These are phyloP conservation scores for Pisolithus tinctorius DNA, from an alignment of 768 basidiomycete genomes.

Conservation along the genomic window DNA sequence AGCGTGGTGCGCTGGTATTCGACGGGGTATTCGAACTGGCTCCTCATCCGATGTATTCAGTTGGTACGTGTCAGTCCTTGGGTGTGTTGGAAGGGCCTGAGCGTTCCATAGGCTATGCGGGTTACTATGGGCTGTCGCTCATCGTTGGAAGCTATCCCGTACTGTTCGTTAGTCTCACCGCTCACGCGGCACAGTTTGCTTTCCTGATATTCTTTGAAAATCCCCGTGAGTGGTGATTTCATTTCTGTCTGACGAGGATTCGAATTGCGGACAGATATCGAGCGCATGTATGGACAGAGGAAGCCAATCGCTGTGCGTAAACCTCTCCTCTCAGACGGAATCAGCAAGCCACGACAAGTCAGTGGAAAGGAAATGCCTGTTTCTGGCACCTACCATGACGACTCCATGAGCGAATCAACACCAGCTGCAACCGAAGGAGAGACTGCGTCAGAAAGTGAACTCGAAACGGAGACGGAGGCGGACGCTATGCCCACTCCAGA, in stretches of 20 bases:
- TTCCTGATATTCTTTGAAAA: constrained; percentile 96
- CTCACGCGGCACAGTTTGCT: constrained; percentile 93
- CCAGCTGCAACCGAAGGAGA: constrained; percentile 68
- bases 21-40: constrained; percentile 97
- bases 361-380: constrained; percentile 9
- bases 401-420: constrained; percentile 37
- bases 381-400: constrained; percentile 11
- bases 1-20: constrained; percentile 88
- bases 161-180: constrained; percentile 87
- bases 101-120: constrained; percentile 70
- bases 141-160: constrained; percentile 86
- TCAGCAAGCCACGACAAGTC: constrained; percentile 8
- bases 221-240: constrained; percentile 60
- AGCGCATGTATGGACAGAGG: constrained; percentile 87
- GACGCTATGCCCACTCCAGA: constrained; percentile 27
- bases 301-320: constrained; percentile 84
- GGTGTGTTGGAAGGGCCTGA: background rate
- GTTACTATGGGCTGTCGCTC: constrained; percentile 93
- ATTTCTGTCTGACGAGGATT: background rate
- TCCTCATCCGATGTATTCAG: constrained; percentile 95
- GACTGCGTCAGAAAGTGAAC: constrained; percentile 64
- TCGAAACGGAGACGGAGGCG: constrained; percentile 55
- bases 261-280: constrained; percentile 58
- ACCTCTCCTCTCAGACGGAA: constrained; percentile 39
- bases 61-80: constrained; percentile 36